A percentile compares a stretch with the other conserved stretches of the same genome.
These are phyloP conservation scores for Cyclanthera cordifolia DNA, from an alignment of 306 rosid species.

Conservation along the genomic window DNA sequence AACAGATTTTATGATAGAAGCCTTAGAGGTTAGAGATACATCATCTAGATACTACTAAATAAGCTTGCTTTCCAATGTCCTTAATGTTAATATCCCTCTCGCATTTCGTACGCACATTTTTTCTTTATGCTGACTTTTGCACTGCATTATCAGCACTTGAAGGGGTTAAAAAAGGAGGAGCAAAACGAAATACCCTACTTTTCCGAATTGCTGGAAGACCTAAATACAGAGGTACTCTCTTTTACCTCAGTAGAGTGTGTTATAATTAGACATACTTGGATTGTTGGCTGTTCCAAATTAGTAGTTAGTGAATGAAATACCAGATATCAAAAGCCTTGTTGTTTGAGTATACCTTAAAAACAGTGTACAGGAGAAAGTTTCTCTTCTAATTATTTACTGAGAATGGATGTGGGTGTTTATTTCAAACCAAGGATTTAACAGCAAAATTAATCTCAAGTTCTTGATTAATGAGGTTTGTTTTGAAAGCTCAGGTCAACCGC, in stretches of 20 bases:
- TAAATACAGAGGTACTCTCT: conserved; percentile 38
- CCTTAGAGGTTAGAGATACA: neutral
- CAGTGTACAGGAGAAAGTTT: neutral
- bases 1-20: neutral
- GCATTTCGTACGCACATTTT: neutral
- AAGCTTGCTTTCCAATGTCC: neutral
- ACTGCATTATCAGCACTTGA: conserved; percentile 43
- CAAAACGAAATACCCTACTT: conserved; percentile 48
- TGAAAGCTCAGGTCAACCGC: neutral
- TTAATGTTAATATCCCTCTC: neutral
- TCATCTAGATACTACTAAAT: neutral
- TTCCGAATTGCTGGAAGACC: conserved; percentile 41
- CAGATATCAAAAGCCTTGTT: neutral
- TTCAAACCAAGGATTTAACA: neutral
- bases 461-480: neutral
- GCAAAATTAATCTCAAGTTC: neutral
- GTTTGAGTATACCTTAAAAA: neutral
- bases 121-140: conserved; percentile 23
- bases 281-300: neutral
- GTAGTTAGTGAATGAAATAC: neutral
- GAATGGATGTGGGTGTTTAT: neutral
- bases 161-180: conserved; percentile 32
- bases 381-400: neutral
- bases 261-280: neutral
- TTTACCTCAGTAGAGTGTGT: conserved; percentile 2